A percentile compares a stretch with the other conserved stretches of the same genome.
These are phyloP conservation scores for Aspergillus proliferans DNA, from an alignment of 2,329 filamentous ascomycete species.

Conservation along the genomic window DNA sequence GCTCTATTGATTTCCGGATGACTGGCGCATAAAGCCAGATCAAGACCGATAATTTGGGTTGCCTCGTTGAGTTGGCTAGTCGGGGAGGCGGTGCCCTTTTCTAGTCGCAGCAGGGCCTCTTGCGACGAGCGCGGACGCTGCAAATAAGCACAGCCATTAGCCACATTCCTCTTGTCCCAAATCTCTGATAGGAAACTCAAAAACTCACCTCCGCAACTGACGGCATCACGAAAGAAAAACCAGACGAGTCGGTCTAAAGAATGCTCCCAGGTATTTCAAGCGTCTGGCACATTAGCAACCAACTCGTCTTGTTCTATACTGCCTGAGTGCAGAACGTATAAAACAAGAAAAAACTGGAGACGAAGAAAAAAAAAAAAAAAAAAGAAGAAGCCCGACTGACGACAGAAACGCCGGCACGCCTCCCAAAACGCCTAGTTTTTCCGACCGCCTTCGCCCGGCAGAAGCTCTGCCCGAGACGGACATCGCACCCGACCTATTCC, in stretches of 20 bases:
- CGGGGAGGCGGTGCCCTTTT: conserved; percentile 37
- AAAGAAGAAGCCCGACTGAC: conserved; percentile 16
- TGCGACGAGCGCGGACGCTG: conserved; percentile 37
- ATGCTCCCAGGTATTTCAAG: conserved; percentile 2
- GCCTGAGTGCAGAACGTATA: not conserved
- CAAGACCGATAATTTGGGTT: conserved; percentile 37
- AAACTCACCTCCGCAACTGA: conserved; percentile 31
- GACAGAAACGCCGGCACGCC: conserved; percentile 2
- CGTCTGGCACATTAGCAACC: not conserved
- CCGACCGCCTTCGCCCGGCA: conserved; percentile 33
- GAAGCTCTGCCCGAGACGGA: conserved; percentile 17
- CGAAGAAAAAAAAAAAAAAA: conserved; percentile 15
- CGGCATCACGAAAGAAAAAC: conserved; percentile 24
- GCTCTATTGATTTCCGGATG: conserved; percentile 23
- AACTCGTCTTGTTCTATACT: not conserved
- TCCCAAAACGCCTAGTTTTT: conserved; percentile 23
- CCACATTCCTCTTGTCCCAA: not conserved
- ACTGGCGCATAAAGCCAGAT: conserved; percentile 28
- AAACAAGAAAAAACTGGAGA: conserved; percentile 1
- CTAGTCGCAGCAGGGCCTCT: conserved; percentile 40
- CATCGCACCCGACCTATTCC: conserved; percentile 15
- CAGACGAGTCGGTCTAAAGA: conserved; percentile 11
- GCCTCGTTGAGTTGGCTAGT: conserved; percentile 37
- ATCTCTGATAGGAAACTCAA: conserved; percentile 15
- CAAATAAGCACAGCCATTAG: conserved; percentile 5